Conservation (phyloP, 352 stramenopile genomes). For the Peronospora farinosa region DNA sequence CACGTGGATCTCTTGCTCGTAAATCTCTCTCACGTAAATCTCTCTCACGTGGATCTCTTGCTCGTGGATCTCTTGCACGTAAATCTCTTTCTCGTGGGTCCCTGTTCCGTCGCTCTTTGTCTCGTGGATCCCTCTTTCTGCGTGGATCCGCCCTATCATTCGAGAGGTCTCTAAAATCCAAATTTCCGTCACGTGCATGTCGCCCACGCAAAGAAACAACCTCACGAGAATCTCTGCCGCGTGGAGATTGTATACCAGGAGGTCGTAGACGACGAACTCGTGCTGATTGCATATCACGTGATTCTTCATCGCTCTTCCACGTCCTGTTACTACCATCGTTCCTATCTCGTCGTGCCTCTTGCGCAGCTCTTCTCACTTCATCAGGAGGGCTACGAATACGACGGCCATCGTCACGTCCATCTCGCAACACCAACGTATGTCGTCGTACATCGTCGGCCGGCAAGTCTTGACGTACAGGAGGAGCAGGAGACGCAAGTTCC, state of each 20-base stretch:
- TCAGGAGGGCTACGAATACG: conserved; percentile 8
- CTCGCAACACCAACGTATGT: conserved; percentile 17
- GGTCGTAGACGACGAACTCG: conserved; percentile 19
- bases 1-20: conserved; percentile 6
- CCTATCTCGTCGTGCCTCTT: conserved; percentile 10
- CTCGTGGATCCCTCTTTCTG: conserved; percentile 6
- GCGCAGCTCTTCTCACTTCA: conserved; percentile 4
- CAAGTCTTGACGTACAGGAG: conserved; percentile 5
- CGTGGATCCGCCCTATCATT: conserved; percentile 2
- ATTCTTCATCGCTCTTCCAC: conserved; percentile 19
- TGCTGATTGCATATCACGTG: conserved; percentile 6
- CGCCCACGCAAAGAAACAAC: conserved; percentile 13
- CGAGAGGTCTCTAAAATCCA: conserved; percentile 8
- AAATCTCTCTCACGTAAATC: conserved; percentile 9
- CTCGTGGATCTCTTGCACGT: conserved; percentile 5
- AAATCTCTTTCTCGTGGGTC: conserved; percentile 6
- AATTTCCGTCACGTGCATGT: conserved; percentile 4
- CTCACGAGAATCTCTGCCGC: conserved; percentile 12
- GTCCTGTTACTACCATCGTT: conserved; percentile 10
- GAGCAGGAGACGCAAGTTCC: conserved; percentile 11
- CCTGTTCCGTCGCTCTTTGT: conserved; percentile 6
- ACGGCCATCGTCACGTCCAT: conserved; percentile 9
- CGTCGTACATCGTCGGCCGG: conserved; percentile 17
- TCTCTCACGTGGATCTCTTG: conserved; percentile 7
- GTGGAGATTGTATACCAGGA: conserved; percentile 11